Percentiles rank a stretch among this genome's conserved stretches.
These are phyloP conservation scores for Mucor piriformis DNA, from an alignment of 371 early-diverging fungal genomes.

Conservation along the genomic window DNA sequence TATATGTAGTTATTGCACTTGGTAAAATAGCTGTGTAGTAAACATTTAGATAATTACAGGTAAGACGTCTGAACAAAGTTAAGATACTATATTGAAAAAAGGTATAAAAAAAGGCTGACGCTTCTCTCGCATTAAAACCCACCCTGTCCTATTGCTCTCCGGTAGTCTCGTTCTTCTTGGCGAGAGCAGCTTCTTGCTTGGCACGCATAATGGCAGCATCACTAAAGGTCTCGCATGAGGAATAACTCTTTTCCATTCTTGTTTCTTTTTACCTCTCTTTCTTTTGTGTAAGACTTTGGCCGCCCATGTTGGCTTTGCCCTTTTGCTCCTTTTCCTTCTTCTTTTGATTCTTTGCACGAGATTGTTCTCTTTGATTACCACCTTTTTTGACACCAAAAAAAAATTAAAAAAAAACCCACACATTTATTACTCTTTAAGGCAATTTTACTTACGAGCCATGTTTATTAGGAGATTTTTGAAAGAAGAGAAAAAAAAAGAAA, in stretches of 20 bases:
- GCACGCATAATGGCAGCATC: conserved; percentile 65
- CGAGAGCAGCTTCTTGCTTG: conserved; percentile 58
- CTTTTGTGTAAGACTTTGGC: conserved; percentile 49
- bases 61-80: too few relatives aligned
- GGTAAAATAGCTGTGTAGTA: too few relatives aligned
- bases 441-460: conserved; percentile 25
- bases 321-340: conserved; percentile 49
- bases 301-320: conserved; percentile 42
- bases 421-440: conserved; percentile 8
- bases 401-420: not conserved
- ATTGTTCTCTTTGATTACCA: conserved; percentile 64
- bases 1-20: too few relatives aligned
- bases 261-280: conserved; percentile 53
- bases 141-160: not conserved
- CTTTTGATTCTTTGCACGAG: conserved; percentile 57
- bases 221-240: conserved; percentile 24
- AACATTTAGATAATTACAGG: too few relatives aligned
- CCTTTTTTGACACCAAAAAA: conserved; percentile 27
- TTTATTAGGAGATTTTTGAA: not conserved
- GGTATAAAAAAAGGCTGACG: too few relatives aligned
- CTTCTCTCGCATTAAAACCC: too few relatives aligned
- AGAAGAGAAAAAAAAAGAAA: conserved; percentile 1
- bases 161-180: conserved; percentile 33
- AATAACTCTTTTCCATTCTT: not conserved
- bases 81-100: too few relatives aligned